Evolutionary conservation across 2,329 filamentous ascomycete genomes (phyloP), one percentile per base, ranked within the genome.

Genomic region (Penicillium sp.): DNA sequence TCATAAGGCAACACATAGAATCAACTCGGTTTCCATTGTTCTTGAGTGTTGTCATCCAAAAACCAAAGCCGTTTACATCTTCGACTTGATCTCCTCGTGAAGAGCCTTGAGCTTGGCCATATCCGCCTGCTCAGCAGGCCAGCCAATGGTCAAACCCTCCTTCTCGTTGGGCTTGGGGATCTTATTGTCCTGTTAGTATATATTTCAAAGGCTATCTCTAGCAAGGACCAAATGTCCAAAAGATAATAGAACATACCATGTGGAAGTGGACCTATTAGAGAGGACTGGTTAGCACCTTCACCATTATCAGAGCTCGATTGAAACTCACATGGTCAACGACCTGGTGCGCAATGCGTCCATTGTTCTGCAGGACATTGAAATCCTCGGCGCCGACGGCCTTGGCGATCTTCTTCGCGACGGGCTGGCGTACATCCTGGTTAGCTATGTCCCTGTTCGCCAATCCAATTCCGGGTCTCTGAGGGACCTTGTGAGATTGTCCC

Each of bases 281-380:
- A 55, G 24, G 16, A 24, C 18, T 20, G 24, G 35, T 50, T 52
- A 64, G 50, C 34, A 22, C 16, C 10, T 24, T 13, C 7, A 46
- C 34, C 34, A 42, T 44, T 16, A 39, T 37, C 9, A 46, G n/a
- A 31, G 14, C 34, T 10, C 11, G 35, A 20, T 24, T 31, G 39
- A 22, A 49, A 78, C 85, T 78, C 78, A 94, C 93, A 78, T 99
- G 94, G 65, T 91, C 89, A 60, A 99, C 93, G 61, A 89, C 81
- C 78, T 97, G 94, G 75, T 99, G 94, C 18, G 94, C 94, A 68
- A 93, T 84, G 22, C 84, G 81, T 50, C 94, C 94, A 70, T 99
- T 99, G 79, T 99, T 99, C 79, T 99, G 94, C 57, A 99, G 79
- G 47, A 99, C 84, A 71, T 99, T 99, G 81, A 91, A 99, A 74